Percentiles rank a stretch among this genome's conserved stretches.
These are phyloP conservation scores for Mycena citricolor DNA, from an alignment of 1,284 basidiomycete species.

Conservation along the genomic window DNA sequence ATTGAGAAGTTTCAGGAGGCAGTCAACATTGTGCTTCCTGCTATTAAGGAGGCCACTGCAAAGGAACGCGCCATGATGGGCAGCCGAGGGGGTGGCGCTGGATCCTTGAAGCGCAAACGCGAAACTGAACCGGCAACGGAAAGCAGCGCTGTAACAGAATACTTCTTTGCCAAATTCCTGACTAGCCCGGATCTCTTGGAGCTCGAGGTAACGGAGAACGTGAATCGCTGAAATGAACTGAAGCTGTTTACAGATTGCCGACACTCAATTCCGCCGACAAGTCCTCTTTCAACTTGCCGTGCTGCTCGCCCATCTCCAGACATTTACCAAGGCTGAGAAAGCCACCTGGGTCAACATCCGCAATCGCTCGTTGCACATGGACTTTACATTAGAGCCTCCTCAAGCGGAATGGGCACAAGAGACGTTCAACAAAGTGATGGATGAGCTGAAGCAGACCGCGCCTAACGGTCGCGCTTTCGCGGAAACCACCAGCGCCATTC, in stretches of 20 bases:
- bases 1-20: slow-evolving; percentile 67
- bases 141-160: slow-evolving; percentile 55
- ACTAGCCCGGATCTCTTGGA: slow-evolving; percentile 84
- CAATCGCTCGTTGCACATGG: slow-evolving; percentile 76
- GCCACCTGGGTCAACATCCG: slow-evolving; percentile 56
- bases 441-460: slow-evolving; percentile 71
- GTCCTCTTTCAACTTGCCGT: slow-evolving; percentile 86
- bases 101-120: slow-evolving; percentile 62
- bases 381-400: slow-evolving; percentile 66
- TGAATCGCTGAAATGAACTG: slow-evolving; percentile 45
- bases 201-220: slow-evolving; percentile 62
- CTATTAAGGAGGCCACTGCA: slow-evolving; percentile 79
- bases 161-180: slow-evolving; percentile 91
- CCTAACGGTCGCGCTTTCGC: slow-evolving; percentile 74
- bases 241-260: slow-evolving; percentile 77
- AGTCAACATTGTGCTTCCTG: slow-evolving; percentile 69
- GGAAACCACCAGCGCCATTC: slow-evolving; percentile 66
- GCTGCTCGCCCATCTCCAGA: slow-evolving; percentile 76
- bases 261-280: slow-evolving; percentile 89
- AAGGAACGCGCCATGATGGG: slow-evolving; percentile 84
- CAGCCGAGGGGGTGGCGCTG: slow-evolving; percentile 46
- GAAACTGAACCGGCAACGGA: slow-evolving; percentile 49
- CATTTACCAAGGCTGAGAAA: slow-evolving; percentile 72
- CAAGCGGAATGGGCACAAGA: slow-evolving; percentile 78
- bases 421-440: slow-evolving; percentile 58